These are phyloP conservation scores for Russula vinacea DNA, from an alignment of 768 basidiomycete genomes.

Conservation along the genomic window DNA sequence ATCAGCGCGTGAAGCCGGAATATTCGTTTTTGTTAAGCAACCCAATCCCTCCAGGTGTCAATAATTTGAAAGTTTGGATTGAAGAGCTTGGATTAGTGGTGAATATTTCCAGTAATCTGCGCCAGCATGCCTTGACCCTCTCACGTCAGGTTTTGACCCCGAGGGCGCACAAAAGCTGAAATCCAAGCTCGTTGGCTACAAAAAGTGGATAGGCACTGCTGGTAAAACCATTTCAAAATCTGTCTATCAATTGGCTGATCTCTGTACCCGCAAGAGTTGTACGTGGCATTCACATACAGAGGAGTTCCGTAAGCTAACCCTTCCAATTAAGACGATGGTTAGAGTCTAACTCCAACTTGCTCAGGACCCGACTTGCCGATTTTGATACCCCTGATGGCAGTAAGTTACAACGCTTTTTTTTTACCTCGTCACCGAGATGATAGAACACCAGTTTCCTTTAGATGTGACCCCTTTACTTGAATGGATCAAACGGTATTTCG, in stretches of 20 bases:
- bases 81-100: constrained; percentile 80
- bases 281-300: constrained; percentile 71
- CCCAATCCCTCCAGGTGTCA: constrained; percentile 62
- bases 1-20: constrained; percentile 55
- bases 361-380: constrained; percentile 62
- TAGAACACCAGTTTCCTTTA: constrained; percentile 23
- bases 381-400: constrained; percentile 54
- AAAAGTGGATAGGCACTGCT: constrained; percentile 78
- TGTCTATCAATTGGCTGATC: constrained; percentile 12
- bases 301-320: constrained; percentile 71
- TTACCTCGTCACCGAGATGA: neutral
- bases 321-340: constrained; percentile 8
- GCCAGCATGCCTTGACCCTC: neutral
- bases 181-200: constrained; percentile 50
- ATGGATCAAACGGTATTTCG: constrained; percentile 80
- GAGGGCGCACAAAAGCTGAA: constrained; percentile 64
- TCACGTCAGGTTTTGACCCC: constrained; percentile 59
- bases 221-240: constrained; percentile 43
- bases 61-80: constrained; percentile 74
- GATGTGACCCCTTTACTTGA: constrained; percentile 52
- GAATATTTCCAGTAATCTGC: neutral
- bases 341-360: constrained; percentile 9
- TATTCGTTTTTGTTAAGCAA: constrained; percentile 60
- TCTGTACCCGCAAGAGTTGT: constrained; percentile 53
- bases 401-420: constrained; percentile 31